A percentile compares a stretch with the other conserved stretches of the same genome.
phyloP scores from a whole-genome alignment of 176 grass and related monocot genomes.

The Pharus latifolius region DNA sequence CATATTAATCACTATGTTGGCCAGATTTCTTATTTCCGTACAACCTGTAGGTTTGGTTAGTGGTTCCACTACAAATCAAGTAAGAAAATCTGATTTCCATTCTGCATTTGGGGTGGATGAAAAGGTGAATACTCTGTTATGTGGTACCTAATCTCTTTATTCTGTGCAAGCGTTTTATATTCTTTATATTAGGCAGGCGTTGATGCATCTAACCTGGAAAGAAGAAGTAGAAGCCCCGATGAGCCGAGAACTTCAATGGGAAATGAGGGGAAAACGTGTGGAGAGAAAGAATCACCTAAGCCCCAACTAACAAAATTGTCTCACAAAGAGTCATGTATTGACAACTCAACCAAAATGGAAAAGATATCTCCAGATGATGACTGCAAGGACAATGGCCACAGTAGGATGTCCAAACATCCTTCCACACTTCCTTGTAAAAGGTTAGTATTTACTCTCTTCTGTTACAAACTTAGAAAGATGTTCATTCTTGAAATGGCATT shows the following conservation, averaged over 20 bases:
- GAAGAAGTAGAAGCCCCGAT: neutral
- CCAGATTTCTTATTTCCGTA: neutral
- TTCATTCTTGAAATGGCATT: neutral
- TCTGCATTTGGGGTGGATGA: conserved; percentile 24
- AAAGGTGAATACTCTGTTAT: conserved; percentile 37
- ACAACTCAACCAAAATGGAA: conserved; percentile 23
- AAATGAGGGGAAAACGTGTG: conserved; percentile 22
- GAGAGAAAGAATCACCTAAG: conserved; percentile 26
- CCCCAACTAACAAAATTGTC: conserved; percentile 5
- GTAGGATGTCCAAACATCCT: conserved; percentile 2
- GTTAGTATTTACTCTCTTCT: conserved; percentile 28
- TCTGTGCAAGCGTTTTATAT: conserved; percentile 30
- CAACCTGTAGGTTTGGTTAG: conserved; percentile 34
- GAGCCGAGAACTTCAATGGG: conserved; percentile 16
- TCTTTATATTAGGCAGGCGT: conserved; percentile 54
- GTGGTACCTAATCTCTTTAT: conserved; percentile 6
- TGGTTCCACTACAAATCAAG: conserved; percentile 16
- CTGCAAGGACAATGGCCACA: neutral
- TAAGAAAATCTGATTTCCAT: conserved; percentile 30
- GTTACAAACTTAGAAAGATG: neutral
- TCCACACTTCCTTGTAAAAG: conserved; percentile 38
- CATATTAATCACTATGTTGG: neutral
- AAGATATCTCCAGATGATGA: conserved; percentile 21
- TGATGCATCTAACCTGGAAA: conserved; percentile 26
- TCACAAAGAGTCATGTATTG: conserved; percentile 24